Conservation (phyloP, 768 basidiomycete species). For the Candolleomyces efflorescens region DNA sequence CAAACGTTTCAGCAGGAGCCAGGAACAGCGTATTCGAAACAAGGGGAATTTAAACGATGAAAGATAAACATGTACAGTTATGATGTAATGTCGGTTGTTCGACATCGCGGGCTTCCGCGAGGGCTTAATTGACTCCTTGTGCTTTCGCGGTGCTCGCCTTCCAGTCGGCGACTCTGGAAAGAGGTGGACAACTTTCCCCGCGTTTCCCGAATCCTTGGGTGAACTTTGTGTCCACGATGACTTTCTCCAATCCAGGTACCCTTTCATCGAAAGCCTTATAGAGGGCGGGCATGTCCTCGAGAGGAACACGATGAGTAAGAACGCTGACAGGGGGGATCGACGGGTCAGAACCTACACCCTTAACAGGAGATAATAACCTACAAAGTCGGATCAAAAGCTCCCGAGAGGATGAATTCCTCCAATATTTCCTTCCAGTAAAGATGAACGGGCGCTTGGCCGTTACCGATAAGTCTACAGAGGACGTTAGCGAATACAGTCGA, state of each 20-base stretch:
- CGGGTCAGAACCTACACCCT: neutral
- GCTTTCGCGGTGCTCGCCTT: neutral
- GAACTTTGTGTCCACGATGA: slow-evolving; percentile 70
- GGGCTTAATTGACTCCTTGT: neutral
- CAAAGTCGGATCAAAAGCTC: slow-evolving; percentile 65
- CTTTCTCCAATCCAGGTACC: slow-evolving; percentile 55
- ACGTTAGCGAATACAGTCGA: neutral
- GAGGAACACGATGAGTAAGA: slow-evolving; percentile 50
- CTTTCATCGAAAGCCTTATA: slow-evolving; percentile 64
- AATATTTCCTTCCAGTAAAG: slow-evolving; percentile 71
- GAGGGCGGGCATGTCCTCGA: slow-evolving; percentile 65
- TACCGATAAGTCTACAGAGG: slow-evolving; percentile 49
- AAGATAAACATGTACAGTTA: too few relatives aligned
- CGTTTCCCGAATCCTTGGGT: slow-evolving; percentile 18
- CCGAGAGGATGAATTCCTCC: slow-evolving; percentile 55
- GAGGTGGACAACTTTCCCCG: slow-evolving; percentile 45
- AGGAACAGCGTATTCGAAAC: too few relatives aligned
- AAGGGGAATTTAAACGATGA: too few relatives aligned
- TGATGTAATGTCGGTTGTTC: too few relatives aligned
- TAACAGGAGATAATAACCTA: slow-evolving; percentile 19
- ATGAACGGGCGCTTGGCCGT: slow-evolving; percentile 74
- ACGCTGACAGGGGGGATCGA: slow-evolving; percentile 26
- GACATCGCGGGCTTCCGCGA: neutral
- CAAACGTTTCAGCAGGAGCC: too few relatives aligned
- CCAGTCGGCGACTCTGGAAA: slow-evolving; percentile 52